These are phyloP conservation scores for Pyricularia sp. DNA, from an alignment of 2,329 filamentous ascomycete species.

Conservation along the genomic window DNA sequence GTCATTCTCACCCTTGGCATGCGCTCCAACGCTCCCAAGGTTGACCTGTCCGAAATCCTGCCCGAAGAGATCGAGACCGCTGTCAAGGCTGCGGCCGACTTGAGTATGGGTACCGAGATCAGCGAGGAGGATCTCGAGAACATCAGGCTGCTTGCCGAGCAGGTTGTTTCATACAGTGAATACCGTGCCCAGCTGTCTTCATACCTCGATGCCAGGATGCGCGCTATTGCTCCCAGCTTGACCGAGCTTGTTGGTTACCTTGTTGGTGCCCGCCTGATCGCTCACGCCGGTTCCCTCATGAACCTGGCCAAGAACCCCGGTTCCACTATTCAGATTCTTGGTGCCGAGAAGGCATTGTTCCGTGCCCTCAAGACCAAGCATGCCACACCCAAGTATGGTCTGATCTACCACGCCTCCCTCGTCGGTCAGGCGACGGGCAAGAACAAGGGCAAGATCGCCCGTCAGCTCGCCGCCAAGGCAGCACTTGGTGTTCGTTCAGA, in stretches of 20 bases:
- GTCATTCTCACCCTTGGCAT: slow-evolving; percentile 84
- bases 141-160: slow-evolving; percentile 81
- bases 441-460: slow-evolving; percentile 99
- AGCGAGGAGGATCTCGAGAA: slow-evolving; percentile 84
- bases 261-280: slow-evolving; percentile 87
- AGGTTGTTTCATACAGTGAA: slow-evolving; percentile 84
- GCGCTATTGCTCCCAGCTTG: slow-evolving; percentile 90
- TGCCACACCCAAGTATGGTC: slow-evolving; percentile 95
- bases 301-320: slow-evolving; percentile 90
- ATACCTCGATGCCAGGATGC: slow-evolving; percentile 89
- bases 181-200: slow-evolving; percentile 78
- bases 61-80: slow-evolving; percentile 89
- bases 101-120: slow-evolving; percentile 98
- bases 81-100: slow-evolving; percentile 87
- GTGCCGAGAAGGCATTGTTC: slow-evolving; percentile 98
- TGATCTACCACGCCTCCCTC: slow-evolving; percentile 83
- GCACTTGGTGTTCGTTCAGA: slow-evolving; percentile 89
- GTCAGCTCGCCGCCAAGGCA: slow-evolving; percentile 88
- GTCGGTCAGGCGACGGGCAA: slow-evolving; percentile 94
- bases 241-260: slow-evolving; percentile 87
- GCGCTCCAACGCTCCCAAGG: slow-evolving; percentile 62
- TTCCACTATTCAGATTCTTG: slow-evolving; percentile 93
- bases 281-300: slow-evolving; percentile 86
- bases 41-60: slow-evolving; percentile 77
- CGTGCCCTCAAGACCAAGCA: slow-evolving; percentile 98